Conservation (phyloP, 768 basidiomycete species). For the Termitomyces sp. region DNA sequence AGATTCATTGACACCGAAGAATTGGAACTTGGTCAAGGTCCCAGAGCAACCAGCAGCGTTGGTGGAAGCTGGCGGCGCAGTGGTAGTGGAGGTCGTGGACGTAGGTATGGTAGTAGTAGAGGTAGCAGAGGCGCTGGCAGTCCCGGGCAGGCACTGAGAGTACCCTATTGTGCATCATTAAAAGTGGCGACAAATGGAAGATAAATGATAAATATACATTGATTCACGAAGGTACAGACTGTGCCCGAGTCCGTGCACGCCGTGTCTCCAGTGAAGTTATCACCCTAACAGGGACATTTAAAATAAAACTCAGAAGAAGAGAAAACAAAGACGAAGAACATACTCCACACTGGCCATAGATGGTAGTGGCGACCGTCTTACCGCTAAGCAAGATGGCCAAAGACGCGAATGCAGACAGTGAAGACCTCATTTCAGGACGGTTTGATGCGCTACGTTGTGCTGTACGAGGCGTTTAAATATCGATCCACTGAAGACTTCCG, state of each 20-base stretch:
- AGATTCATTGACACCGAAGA: slow-evolving; percentile 61
- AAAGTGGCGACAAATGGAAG: not conserved
- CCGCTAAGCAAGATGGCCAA: slow-evolving; percentile 29
- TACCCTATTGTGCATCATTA: slow-evolving; percentile 31
- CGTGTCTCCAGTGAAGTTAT: slow-evolving; percentile 40
- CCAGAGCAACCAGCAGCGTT: slow-evolving; percentile 33
- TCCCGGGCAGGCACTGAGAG: slow-evolving; percentile 41
- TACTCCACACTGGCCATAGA: slow-evolving; percentile 54
- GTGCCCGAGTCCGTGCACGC: slow-evolving; percentile 40
- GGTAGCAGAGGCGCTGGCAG: slow-evolving; percentile 25
- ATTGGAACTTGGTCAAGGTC: slow-evolving; percentile 52
- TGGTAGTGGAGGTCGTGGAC: slow-evolving; percentile 30
- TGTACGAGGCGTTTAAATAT: slow-evolving; percentile 10
- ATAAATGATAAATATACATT: slow-evolving; percentile 29
- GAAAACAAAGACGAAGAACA: slow-evolving; percentile 15
- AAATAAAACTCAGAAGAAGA: not conserved
- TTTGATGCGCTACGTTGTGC: not conserved
- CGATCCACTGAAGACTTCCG: slow-evolving; percentile 17
- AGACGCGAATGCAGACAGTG: slow-evolving; percentile 28
- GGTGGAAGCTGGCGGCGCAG: slow-evolving; percentile 23
- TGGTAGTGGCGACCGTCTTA: slow-evolving; percentile 31
- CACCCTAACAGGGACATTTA: slow-evolving; percentile 26
- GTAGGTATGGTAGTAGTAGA: slow-evolving; percentile 23
- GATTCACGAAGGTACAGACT: slow-evolving; percentile 37
- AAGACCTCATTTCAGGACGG: slow-evolving; percentile 25